Evolutionary conservation across 1,284 basidiomycete genomes (phyloP), one percentile per base, ranked within the genome.

Genomic region (Naganishia sp.): DNA sequence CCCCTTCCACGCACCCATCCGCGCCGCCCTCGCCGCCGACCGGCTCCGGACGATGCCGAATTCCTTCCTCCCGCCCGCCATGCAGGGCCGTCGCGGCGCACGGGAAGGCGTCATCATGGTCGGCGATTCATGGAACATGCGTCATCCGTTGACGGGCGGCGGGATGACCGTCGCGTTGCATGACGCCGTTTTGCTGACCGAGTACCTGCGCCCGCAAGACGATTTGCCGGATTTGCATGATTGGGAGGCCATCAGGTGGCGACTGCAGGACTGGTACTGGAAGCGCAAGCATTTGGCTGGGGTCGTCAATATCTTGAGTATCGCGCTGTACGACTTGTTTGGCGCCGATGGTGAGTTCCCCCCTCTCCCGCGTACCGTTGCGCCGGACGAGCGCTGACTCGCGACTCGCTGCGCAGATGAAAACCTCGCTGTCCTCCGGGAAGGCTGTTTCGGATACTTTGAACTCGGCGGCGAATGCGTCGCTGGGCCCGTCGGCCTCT

Each of bases 91-190:
- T 6, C 61, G 65, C 2, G 72, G 72, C 43, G 65, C 75, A 7
- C 71, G 87, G 69, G 82, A 86, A 63, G 94, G 94, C 23, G 88
- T 88, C 9, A 83, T 99, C 70, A 85, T 99, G 65, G 83, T 97
- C 48, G 96, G 96, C 5, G 96, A 99, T 78, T 88, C 95, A 1
- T 95, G 94, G 89, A 99, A 99, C 78, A 99, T 99, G 94, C 89
- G 96, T 1, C 96, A 99, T 79, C 95, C 96, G 0, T 84, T 99
- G 13, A 99, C 95, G 0, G 96, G 96, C 11, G 77, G 92, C 21
- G 94, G 94, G 6, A 97, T 97, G 94, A 94, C 92, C 1, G 93
- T 95, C 50, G 92, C 92, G 1, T 83, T 96, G 65, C 84, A 88
- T 75, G 94, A 96, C 72, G 89, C 90, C 16, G 87, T 92, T 18